These are phyloP conservation scores for Cantharellus cinnabarinus DNA, from an alignment of 768 basidiomycete genomes.

Conservation along the genomic window DNA sequence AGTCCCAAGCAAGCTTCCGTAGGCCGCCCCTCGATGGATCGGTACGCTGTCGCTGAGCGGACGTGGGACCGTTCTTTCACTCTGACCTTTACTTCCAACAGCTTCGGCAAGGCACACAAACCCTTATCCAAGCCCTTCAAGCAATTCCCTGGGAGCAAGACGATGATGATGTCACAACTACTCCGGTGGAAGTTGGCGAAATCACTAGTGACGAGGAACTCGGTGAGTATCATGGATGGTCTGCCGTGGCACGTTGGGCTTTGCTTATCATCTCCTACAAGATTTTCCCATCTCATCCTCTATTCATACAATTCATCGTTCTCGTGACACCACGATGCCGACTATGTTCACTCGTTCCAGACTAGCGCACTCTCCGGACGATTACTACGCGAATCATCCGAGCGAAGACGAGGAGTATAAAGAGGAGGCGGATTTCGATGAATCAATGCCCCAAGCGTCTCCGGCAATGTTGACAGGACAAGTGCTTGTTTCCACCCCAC, in stretches of 20 bases:
- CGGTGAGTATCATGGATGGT: not conserved
- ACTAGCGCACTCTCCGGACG: not conserved
- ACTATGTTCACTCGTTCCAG: not conserved
- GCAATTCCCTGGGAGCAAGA: constrained; percentile 63
- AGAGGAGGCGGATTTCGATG: not conserved
- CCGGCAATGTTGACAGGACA: not conserved
- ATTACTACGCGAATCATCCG: not conserved
- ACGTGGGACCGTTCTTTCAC: constrained; percentile 38
- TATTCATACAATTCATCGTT: constrained; percentile 61
- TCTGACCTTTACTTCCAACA: constrained; percentile 14
- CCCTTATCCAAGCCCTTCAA: constrained; percentile 73
- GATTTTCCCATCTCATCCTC: constrained; percentile 43
- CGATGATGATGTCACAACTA: constrained; percentile 35
- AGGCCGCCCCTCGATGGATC: constrained; percentile 25
- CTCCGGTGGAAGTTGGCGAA: constrained; percentile 8
- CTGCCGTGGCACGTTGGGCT: not conserved
- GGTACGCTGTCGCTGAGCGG: constrained; percentile 30
- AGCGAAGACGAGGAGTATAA: not conserved
- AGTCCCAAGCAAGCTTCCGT: constrained; percentile 23
- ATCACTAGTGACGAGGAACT: not conserved
- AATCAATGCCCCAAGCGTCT: not conserved
- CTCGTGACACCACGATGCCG: not conserved
- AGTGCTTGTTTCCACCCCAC: not conserved
- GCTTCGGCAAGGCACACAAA: constrained; percentile 79
- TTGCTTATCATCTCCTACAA: not conserved